Percentiles rank a stretch among this genome's conserved stretches.
phyloP scores from a whole-genome alignment of 768 basidiomycete species.

The Leucocoprinus sp. region DNA sequence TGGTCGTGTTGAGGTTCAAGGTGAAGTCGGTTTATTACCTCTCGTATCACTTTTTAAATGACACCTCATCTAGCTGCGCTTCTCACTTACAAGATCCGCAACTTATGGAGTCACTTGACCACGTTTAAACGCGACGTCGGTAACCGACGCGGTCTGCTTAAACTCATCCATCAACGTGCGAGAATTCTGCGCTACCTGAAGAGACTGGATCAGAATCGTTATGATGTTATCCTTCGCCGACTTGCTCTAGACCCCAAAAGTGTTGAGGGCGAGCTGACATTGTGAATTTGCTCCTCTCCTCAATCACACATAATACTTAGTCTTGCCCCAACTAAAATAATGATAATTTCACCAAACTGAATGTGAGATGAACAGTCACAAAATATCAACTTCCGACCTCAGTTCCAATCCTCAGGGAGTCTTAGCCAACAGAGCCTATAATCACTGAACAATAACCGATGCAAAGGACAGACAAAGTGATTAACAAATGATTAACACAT shows the following conservation, averaged over 20 bases:
- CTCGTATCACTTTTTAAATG: not conserved
- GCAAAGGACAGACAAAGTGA: conserved; percentile 1
- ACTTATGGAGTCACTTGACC: conserved; percentile 66
- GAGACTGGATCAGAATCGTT: conserved; percentile 53
- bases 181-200: conserved; percentile 78
- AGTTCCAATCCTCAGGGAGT: too few relatives aligned
- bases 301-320: not conserved
- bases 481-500: conserved; percentile 6
- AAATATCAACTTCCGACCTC: not conserved
- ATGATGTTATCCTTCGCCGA: conserved; percentile 61
- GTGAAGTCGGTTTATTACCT: conserved; percentile 31
- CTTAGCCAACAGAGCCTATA: not conserved
- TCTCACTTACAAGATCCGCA: conserved; percentile 78
- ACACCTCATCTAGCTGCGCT: conserved; percentile 56
- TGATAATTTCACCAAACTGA: too few relatives aligned
- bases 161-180: conserved; percentile 75
- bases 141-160: conserved; percentile 69
- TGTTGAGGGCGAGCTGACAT: conserved; percentile 77
- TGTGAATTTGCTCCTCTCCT: conserved; percentile 40
- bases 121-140: conserved; percentile 66
- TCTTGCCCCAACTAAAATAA: not conserved
- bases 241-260: conserved; percentile 71
- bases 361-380: too few relatives aligned
- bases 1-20: conserved; percentile 86
- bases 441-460: conserved; percentile 5